Conservation (phyloP, 345 rosid species). For the rapeseed (Brassica napus) region DNA sequence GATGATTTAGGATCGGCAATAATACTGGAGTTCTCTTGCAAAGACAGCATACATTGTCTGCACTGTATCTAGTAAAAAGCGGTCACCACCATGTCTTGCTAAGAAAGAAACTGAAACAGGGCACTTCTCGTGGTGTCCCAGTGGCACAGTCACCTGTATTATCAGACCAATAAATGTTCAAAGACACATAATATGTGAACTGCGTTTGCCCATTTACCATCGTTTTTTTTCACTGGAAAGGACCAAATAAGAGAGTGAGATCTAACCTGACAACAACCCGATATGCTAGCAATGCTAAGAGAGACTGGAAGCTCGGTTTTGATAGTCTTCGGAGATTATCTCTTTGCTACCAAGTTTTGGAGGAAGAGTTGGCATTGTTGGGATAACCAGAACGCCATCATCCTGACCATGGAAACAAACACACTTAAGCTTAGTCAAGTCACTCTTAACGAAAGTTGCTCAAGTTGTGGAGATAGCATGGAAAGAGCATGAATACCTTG, state of each 20-base stretch:
- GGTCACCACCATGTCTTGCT: slow-evolving; percentile 84
- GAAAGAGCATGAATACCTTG: slow-evolving; percentile 56
- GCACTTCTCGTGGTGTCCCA: slow-evolving; percentile 68
- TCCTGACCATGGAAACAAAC: slow-evolving; percentile 49
- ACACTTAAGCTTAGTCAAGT: slow-evolving; percentile 6
- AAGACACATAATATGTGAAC: neutral
- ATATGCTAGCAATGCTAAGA: slow-evolving; percentile 86
- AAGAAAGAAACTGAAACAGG: slow-evolving; percentile 83
- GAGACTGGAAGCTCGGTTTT: slow-evolving; percentile 54
- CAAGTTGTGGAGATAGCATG: neutral
- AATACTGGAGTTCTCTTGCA: slow-evolving; percentile 68
- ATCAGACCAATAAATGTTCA: slow-evolving; percentile 22
- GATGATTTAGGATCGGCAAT: slow-evolving; percentile 52
- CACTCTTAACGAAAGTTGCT: slow-evolving; percentile 7
- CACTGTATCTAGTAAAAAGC: slow-evolving; percentile 78
- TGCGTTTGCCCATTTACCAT: too few species aligned
- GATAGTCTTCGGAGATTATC: slow-evolving; percentile 69
- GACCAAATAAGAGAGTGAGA: slow-evolving; percentile 13
- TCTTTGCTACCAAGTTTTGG: slow-evolving; percentile 89
- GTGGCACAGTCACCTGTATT: slow-evolving; percentile 69
- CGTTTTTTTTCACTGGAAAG: too few species aligned
- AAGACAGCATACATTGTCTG: slow-evolving; percentile 61
- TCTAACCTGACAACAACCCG: slow-evolving; percentile 95
- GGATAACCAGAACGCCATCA: slow-evolving; percentile 86
- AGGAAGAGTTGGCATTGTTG: slow-evolving; percentile 73